A percentile compares a stretch with the other conserved stretches of the same genome.
These are phyloP conservation scores for Trichoderma reesei DNA, from an alignment of 495 filamentous ascomycete species.

Conservation along the genomic window DNA sequence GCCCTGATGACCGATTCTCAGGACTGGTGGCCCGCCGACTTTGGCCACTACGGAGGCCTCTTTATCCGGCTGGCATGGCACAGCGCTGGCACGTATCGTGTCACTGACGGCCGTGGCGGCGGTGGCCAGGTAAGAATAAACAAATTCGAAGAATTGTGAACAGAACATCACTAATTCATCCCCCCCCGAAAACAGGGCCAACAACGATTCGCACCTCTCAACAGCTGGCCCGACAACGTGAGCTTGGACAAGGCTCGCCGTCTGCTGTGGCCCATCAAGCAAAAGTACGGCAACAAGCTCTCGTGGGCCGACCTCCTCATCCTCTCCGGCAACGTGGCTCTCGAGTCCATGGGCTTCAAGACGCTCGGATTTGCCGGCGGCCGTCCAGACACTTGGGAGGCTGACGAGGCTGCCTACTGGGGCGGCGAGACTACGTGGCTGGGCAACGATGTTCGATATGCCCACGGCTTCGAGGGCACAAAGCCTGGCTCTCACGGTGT, in stretches of 20 bases:
- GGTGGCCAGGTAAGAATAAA: conserved; percentile 52
- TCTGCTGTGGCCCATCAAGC: conserved; percentile 69
- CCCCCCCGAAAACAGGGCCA: neutral
- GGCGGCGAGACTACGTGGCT: conserved; percentile 62
- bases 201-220: conserved; percentile 65
- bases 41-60: conserved; percentile 66
- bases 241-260: conserved; percentile 68
- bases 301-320: conserved; percentile 65
- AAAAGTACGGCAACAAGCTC: conserved; percentile 72
- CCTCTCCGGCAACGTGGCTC: conserved; percentile 61
- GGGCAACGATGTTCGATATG: conserved; percentile 58
- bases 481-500: conserved; percentile 27
- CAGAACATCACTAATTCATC: neutral
- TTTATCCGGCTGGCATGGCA: conserved; percentile 75
- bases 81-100: conserved; percentile 57
- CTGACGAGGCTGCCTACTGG: conserved; percentile 67
- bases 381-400: conserved; percentile 58
- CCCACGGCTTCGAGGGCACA: conserved; percentile 35
- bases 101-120: conserved; percentile 61
- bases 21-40: conserved; percentile 69
- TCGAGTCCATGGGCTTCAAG: conserved; percentile 66
- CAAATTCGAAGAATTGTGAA: neutral
- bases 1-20: conserved; percentile 65
- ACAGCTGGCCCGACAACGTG: conserved; percentile 73
- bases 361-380: conserved; percentile 64